Base-by-base conservation (phyloP, 2,329 filamentous ascomycete species). In the Fusarium humuli region DNA sequence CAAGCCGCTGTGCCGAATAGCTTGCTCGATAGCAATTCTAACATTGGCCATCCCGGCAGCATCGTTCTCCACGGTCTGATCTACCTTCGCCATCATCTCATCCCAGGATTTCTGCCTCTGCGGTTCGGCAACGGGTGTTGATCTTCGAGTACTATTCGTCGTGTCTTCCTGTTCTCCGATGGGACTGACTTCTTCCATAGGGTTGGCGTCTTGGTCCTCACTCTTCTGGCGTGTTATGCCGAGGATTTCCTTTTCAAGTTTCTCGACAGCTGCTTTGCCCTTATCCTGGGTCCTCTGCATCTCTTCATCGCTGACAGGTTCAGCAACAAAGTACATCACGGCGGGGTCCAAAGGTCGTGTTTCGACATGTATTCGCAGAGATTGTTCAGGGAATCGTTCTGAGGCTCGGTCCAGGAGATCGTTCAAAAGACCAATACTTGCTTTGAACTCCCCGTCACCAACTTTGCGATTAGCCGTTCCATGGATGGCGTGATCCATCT, bases 401-500 rank as follows among this genome's bases (percentile, higher is more conserved):
- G 92, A 93, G 7, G 92, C 94, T 67, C 87, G 88, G 78, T 97
- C 84, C 40, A 99, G 80, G 18, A 96, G 82, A 67, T 94, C 87
- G 75, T 97, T 96, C 73, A 98, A 83, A 23, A 99, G 81, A 18
- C 87, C 81, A 47, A 99, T 75, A 80, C 94, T 98, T 30, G 93
- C 79, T 77, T 90, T 91, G 82, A 98, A 98, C 77, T 99, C 96
- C 48, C 87, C 83, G 75, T 98, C 91, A 23, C 97, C 97, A 8
- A 97, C 80, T 20, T 75, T 77, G 1, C 84, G 84, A 74, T 94
- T 85, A 0, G 79, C 75, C 53, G 93, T 91, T 23, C 94, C 94
- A 77, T 99, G 97, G n/a, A 99, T 81, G 1, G 93, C 88, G n/a
- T 85, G 78, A 78, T 99, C 96, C 91, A 99, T 94, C 77, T 99